Evolutionary conservation across 179 eudicot genomes (phyloP).

Genomic region (Spergularia azorica): DNA sequence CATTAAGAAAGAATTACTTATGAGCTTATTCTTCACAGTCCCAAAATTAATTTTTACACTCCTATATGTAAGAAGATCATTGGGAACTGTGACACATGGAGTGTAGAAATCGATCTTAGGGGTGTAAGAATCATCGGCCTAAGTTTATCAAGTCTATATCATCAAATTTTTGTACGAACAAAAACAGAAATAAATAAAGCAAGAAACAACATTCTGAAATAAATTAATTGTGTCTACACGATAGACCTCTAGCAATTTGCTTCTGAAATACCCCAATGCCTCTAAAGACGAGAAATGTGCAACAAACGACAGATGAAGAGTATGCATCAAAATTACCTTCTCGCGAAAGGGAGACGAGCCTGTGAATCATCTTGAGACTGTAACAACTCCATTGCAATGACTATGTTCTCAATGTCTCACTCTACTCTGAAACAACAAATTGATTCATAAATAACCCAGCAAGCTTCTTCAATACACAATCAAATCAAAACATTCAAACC

Average conservation of each 20-base stretch:
- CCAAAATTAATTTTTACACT: no score
- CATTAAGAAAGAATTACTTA: no score
- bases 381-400: constrained; percentile 19
- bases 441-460: constrained; percentile 3
- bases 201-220: background rate
- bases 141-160: background rate
- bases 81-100: no score
- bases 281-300: background rate
- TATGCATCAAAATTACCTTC: constrained; percentile 27
- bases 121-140: background rate
- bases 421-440: background rate
- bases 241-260: no score
- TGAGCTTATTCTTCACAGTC: no score
- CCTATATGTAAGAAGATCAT: no score
- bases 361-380: constrained; percentile 13
- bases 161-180: background rate
- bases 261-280: background rate
- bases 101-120: no score
- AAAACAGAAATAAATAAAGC: background rate
- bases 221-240: no score
- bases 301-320: background rate
- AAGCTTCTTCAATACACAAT: background rate
- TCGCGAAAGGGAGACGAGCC: constrained; percentile 28
- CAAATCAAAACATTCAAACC: background rate
- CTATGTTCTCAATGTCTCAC: background rate